Evolutionary conservation across 306 rosid genomes (phyloP), one percentile per base, ranked within the genome.

Genomic region (Trifolium repens): DNA sequence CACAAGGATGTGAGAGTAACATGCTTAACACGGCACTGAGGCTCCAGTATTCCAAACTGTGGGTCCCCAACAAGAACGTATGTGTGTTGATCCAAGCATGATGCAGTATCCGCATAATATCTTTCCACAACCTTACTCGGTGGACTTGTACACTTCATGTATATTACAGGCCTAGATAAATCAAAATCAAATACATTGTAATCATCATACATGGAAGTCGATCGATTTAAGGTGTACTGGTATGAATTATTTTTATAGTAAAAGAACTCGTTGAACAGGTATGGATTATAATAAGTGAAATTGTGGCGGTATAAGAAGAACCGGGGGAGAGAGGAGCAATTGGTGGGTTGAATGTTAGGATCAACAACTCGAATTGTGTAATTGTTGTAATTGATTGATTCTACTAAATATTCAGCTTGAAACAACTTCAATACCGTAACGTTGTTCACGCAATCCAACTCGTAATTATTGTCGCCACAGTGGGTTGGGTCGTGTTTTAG

Each of bases 341-440:
- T 8, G 1, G 1, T 13, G 9, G 72, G 40, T n/a, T 69, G 58
- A 65, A 71, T 50, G 4, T 7, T 30, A 0, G 73, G 40, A 39
- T 83, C 84, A 1, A 66, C 76, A 0, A 83, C 0, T 15, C 87
- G 60, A 49, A 83, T 66, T 5, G 84, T 79, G 76, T 26, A 75
- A 10, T 75, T 79, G 0, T 22, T 8, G 70, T 83, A 83, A 13
- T 72, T 55, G 66, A 86, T 83, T 22, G 61, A 79, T 59, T 67
- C 2, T 1, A 86, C 84, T 0, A 57, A 10, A 68, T 49, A 86
- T 3, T 26, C 46, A 30, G 16, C 69, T 0, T 12, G 1, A 44
- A 8, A 0, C 16, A 70, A 27, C 8, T 4, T 4, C 0, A 80
- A n/a, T 5, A 80, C 14, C 0, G 83, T 50, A 0, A 42, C 8